Evolutionary conservation across 768 basidiomycete genomes (phyloP).

Genomic region (Coprinopsis sp.): DNA sequence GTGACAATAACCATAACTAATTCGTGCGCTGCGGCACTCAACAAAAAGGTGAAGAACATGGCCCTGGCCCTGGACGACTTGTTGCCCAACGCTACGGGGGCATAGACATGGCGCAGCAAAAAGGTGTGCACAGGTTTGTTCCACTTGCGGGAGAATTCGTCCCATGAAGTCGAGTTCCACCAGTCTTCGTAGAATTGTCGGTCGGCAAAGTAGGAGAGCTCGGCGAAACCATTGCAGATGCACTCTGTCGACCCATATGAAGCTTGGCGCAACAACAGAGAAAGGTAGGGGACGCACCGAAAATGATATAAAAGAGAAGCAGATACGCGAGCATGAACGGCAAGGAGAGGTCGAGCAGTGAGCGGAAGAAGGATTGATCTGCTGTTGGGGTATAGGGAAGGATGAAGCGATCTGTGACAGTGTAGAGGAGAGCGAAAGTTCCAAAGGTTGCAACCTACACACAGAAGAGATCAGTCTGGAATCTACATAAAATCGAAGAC

Average conservation of each 20-base stretch:
- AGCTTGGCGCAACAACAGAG: not conserved
- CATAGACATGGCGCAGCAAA: constrained; percentile 93
- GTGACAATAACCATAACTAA: constrained; percentile 96
- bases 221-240: constrained; percentile 94
- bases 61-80: constrained; percentile 73
- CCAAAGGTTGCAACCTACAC: constrained; percentile 82
- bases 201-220: constrained; percentile 93
- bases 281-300: constrained; percentile 43
- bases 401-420: constrained; percentile 93
- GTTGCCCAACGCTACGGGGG: constrained; percentile 68
- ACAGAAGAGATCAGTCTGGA: constrained; percentile 20
- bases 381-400: constrained; percentile 70
- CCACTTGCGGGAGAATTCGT: constrained; percentile 98
- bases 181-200: constrained; percentile 97
- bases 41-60: constrained; percentile 87
- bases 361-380: constrained; percentile 68
- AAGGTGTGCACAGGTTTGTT: constrained; percentile 95
- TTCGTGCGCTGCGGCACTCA: constrained; percentile 89
- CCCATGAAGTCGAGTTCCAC: constrained; percentile 98
- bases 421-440: constrained; percentile 90
- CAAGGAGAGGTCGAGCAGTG: constrained; percentile 79
- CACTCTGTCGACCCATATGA: constrained; percentile 56
- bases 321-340: constrained; percentile 94
- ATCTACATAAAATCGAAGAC: not conserved
- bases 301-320: constrained; percentile 81